Conservation (phyloP, 2,329 filamentous ascomycete species). For the Cladosporium sp. region DNA sequence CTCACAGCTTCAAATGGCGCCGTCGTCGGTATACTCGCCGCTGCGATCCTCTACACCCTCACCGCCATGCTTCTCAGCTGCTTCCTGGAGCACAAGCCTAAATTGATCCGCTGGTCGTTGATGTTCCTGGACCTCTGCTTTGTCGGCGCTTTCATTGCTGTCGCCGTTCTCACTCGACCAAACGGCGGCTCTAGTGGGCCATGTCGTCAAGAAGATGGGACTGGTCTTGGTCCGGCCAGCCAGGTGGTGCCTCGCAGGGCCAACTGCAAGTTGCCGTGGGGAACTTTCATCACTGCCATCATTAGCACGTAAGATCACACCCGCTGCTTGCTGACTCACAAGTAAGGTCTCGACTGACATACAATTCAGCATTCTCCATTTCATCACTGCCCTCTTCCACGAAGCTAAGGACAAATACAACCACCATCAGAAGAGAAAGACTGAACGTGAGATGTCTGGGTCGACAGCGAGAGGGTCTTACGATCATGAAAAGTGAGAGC, state of each 20-base stretch:
- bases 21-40: slow-evolving; percentile 50
- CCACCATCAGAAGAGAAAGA: slow-evolving; percentile 15
- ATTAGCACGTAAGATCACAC: slow-evolving; percentile 46
- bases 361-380: slow-evolving; percentile 44
- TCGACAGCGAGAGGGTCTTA: neutral
- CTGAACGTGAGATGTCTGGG: slow-evolving; percentile 17
- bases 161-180: slow-evolving; percentile 42
- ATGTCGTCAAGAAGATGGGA: slow-evolving; percentile 7
- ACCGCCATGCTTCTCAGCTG: slow-evolving; percentile 41
- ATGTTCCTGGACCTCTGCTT: slow-evolving; percentile 45
- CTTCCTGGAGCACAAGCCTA: slow-evolving; percentile 39
- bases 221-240: slow-evolving; percentile 20
- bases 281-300: slow-evolving; percentile 49
- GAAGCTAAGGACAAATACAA: slow-evolving; percentile 37
- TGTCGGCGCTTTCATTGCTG: slow-evolving; percentile 49
- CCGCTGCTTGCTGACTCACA: neutral
- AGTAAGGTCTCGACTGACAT: neutral
- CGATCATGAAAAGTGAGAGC: neutral
- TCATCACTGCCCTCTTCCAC: slow-evolving; percentile 47
- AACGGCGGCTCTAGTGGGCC: slow-evolving; percentile 7
- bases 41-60: slow-evolving; percentile 48
- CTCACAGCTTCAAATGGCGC: slow-evolving; percentile 43
- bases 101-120: slow-evolving; percentile 44
- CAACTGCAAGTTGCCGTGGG: slow-evolving; percentile 46
- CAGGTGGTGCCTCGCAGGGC: slow-evolving; percentile 26